Conservation (phyloP, 176 grass and related monocot species). For the Areca catechu region DNA sequence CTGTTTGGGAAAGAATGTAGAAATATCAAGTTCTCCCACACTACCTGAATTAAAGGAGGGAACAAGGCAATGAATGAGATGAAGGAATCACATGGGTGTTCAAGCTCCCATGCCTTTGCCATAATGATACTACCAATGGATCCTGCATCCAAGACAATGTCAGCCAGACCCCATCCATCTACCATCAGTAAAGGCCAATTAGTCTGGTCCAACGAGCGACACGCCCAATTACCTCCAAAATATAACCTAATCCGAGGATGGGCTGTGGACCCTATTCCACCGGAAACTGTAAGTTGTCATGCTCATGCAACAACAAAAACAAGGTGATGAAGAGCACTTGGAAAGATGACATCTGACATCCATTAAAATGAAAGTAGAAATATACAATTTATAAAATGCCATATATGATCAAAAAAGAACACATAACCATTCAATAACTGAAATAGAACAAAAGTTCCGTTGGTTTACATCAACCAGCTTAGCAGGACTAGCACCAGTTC, state of each 20-base stretch:
- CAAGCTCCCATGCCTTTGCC: background rate
- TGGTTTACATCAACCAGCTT: background rate
- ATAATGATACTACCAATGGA: background rate
- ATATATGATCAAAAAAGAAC: background rate
- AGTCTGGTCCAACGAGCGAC: background rate
- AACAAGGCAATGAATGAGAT: constrained; percentile 1
- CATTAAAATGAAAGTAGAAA: background rate
- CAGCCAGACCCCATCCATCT: background rate
- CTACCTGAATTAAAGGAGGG: constrained; percentile 1
- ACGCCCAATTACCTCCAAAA: background rate
- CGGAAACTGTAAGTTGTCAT: background rate
- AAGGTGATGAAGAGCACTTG: background rate
- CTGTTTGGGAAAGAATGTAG: background rate
- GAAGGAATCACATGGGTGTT: background rate
- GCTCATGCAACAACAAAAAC: background rate
- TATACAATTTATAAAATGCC: background rate
- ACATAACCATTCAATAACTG: background rate
- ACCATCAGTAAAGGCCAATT: background rate
- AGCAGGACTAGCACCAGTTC: background rate
- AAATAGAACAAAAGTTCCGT: background rate
- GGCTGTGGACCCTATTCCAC: background rate
- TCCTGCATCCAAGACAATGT: background rate
- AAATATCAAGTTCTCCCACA: background rate
- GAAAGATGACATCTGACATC: background rate
- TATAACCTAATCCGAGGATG: background rate